Percentiles rank a stretch among this genome's conserved stretches.
phyloP scores from a whole-genome alignment of 768 basidiomycete species.

The Chalciporus chontae region DNA sequence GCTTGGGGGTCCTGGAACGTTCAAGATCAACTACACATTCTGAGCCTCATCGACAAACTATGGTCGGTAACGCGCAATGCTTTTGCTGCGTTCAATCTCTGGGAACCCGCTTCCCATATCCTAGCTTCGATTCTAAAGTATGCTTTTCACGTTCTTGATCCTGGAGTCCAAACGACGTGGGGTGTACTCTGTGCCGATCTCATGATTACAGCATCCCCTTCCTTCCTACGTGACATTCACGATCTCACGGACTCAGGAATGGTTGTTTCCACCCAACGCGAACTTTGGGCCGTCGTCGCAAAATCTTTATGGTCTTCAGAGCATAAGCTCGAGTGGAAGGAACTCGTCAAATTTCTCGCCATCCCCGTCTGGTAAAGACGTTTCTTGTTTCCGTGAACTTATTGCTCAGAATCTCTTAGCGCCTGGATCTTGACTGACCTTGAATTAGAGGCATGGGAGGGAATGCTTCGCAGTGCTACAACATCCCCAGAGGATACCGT shows the following conservation, averaged over 20 bases:
- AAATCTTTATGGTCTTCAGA: conserved; percentile 28
- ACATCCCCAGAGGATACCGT: conserved; percentile 10
- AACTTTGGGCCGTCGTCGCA: conserved; percentile 48
- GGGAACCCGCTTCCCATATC: conserved; percentile 43
- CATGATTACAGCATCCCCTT: conserved; percentile 39
- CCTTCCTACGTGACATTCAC: conserved; percentile 35
- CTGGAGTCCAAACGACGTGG: conserved; percentile 43
- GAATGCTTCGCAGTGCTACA: conserved; percentile 33
- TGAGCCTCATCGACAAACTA: conserved; percentile 42
- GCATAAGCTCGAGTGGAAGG: conserved; percentile 34
- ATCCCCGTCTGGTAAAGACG: conserved; percentile 45
- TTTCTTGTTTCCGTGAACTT: neutral
- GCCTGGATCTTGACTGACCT: conserved; percentile 41
- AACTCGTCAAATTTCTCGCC: conserved; percentile 41
- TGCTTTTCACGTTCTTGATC: conserved; percentile 39
- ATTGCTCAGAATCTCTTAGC: conserved; percentile 28
- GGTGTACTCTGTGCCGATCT: conserved; percentile 46
- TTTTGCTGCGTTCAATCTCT: conserved; percentile 40
- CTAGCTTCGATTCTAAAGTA: conserved; percentile 44
- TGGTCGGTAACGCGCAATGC: conserved; percentile 53
- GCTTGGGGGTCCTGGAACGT: conserved; percentile 22
- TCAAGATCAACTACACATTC: conserved; percentile 33
- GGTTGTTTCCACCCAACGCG: conserved; percentile 26
- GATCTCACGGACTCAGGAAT: conserved; percentile 24
- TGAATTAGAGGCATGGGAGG: conserved; percentile 44